Evolutionary conservation across 2,329 filamentous ascomycete genomes (phyloP).

Genomic region (Alternaria sp.): DNA sequence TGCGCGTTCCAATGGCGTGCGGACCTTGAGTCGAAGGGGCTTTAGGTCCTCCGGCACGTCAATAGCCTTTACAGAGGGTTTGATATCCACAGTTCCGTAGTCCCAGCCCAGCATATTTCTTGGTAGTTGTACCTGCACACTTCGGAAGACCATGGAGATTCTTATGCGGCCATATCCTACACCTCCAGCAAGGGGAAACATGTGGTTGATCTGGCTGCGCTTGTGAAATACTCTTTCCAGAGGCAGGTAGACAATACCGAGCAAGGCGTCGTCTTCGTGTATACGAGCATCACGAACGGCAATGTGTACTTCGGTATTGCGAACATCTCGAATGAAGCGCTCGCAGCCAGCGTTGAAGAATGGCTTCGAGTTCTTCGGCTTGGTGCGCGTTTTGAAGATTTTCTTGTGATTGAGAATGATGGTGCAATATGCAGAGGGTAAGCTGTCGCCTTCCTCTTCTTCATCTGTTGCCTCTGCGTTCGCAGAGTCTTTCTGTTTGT

Average conservation of each 20-base stretch:
- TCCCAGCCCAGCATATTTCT: slow-evolving; percentile 72
- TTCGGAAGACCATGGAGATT: slow-evolving; percentile 77
- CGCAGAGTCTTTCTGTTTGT: slow-evolving; percentile 62
- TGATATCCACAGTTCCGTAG: slow-evolving; percentile 73
- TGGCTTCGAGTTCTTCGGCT: slow-evolving; percentile 79
- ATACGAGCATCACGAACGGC: slow-evolving; percentile 73
- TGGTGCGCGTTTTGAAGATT: slow-evolving; percentile 74
- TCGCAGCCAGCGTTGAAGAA: slow-evolving; percentile 83
- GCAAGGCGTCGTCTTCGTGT: slow-evolving; percentile 73
- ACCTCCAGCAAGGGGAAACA: slow-evolving; percentile 74
- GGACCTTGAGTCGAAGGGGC: slow-evolving; percentile 66
- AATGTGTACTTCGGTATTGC: slow-evolving; percentile 72
- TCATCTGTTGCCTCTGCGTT: slow-evolving; percentile 65
- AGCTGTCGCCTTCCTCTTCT: slow-evolving; percentile 68
- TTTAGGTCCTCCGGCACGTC: slow-evolving; percentile 61
- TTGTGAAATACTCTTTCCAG: slow-evolving; percentile 69
- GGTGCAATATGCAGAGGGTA: slow-evolving; percentile 76
- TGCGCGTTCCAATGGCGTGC: slow-evolving; percentile 65
- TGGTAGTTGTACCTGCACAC: slow-evolving; percentile 70
- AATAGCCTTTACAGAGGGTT: slow-evolving; percentile 60
- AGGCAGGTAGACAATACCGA: slow-evolving; percentile 76
- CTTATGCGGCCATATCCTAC: slow-evolving; percentile 75
- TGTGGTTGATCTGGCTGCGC: slow-evolving; percentile 70
- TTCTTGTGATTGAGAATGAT: slow-evolving; percentile 78
- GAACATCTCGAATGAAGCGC: slow-evolving; percentile 75